Base-by-base conservation (phyloP, 306 rosid species). In the Quercus alba region DNA sequence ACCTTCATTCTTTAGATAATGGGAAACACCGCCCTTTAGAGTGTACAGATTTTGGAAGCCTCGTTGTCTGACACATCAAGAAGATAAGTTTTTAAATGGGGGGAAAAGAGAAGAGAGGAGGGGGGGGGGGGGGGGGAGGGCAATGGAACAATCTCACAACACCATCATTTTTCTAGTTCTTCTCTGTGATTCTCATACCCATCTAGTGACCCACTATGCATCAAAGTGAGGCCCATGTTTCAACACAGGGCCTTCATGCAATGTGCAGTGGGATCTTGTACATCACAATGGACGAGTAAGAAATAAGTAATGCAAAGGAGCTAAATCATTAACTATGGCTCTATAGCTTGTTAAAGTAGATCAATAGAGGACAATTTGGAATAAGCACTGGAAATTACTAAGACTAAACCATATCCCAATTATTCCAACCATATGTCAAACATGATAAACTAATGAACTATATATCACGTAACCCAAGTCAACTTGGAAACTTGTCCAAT, bases 21-120 rank as follows among this genome's bases (percentile, higher is more conserved):
- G 80, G 73, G 97, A 91, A 80, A 95, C 93, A 38, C 99, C 99
- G 25, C 98, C 97, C 86, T 85, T 85, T 75, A 95, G 88, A 57
- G 96, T 83, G 85, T 89, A 95, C 74, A 93, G 41, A 83, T 93
- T 91, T 82, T 78, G 87, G 83, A 93, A 95, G 26, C 99, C 99
- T 80, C 84, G 85, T 80, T 86, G 87, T 90, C 99, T 93, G 91
- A 66, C 82, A 84, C 25, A 72, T 23, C 30, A 79, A 81, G 52
- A 25, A 30, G 54, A 46, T 6, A 33, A 21, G 44, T 30, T 15
- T 2, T 20, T 4, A 4, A 44, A 55, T 6, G 41, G 15, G 5
- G 18, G 28, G 7, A 1, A 51, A 4, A 51, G 41, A 70, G 41
- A 4, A 51, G 41, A 70, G 8, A 0, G 41, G 4, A 0, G 28